These are phyloP conservation scores for Fusarium lateritium DNA, from an alignment of 2,329 filamentous ascomycete species.

Conservation along the genomic window DNA sequence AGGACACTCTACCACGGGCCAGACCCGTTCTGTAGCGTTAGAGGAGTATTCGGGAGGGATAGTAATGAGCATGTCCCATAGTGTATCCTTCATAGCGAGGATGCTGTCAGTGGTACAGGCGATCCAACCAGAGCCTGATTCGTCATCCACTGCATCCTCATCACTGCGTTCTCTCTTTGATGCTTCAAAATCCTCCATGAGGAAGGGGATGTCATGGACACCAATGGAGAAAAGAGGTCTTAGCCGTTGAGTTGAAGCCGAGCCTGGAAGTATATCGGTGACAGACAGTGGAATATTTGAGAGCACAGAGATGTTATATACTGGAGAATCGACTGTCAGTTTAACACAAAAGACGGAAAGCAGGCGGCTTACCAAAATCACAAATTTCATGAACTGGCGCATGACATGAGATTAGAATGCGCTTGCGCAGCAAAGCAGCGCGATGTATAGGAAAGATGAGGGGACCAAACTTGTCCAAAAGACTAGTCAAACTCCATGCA, in stretches of 20 bases:
- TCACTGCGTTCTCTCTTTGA: constrained; percentile 57
- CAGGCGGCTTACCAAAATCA: constrained; percentile 81
- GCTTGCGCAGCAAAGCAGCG: constrained; percentile 86
- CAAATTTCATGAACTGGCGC: constrained; percentile 88
- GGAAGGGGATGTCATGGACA: constrained; percentile 89
- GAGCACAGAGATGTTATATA: constrained; percentile 94
- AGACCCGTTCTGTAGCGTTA: constrained; percentile 72
- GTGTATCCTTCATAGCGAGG: constrained; percentile 83
- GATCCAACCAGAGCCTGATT: constrained; percentile 80
- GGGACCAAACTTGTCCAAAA: constrained; percentile 89
- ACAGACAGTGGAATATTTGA: constrained; percentile 87
- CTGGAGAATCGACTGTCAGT: constrained; percentile 61
- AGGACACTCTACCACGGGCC: constrained; percentile 81
- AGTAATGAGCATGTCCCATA: constrained; percentile 92
- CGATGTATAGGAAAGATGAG: constrained; percentile 93
- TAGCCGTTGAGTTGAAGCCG: constrained; percentile 74
- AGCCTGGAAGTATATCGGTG: constrained; percentile 75
- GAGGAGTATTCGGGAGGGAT: constrained; percentile 76
- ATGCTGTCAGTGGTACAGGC: constrained; percentile 98
- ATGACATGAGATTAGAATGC: constrained; percentile 88
- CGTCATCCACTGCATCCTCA: constrained; percentile 59
- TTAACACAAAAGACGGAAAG: fast-evolving
- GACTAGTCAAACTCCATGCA: constrained; percentile 82
- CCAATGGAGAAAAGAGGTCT: constrained; percentile 93
- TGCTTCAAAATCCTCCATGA: constrained; percentile 73